Base-by-base conservation (phyloP, 2,329 filamentous ascomycete genomes). In the Fusarium pseudocircinatum region DNA sequence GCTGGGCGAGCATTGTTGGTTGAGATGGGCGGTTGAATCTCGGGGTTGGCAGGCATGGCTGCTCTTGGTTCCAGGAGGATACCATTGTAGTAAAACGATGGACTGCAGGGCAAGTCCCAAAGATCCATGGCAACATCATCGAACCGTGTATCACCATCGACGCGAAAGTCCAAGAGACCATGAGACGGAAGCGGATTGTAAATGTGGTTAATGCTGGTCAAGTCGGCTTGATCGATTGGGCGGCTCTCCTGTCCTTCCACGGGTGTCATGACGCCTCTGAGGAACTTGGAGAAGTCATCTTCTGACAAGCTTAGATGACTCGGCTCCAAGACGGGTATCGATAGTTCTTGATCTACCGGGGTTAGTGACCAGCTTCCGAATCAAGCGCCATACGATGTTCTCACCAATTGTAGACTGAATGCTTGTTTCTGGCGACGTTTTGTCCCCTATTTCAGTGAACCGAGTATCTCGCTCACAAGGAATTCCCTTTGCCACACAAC, bases 381-480 rank as follows among this genome's bases (percentile, higher is more conserved):
- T 15, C 8, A 3, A 40, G 11, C 6, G 1, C 2, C 20, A 2
- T 10, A 1, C 6, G 12, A 0, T 2, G 1, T 11, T 20, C 42
- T 59, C n/a, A 60, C 57, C 44, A 40, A 52, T 52, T 4, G 28
- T 24, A 11, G 57, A 52, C 8, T 40, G 57, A 7, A n/a, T n/a
- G 22, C 44, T 60, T 1, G 24, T 36, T 0, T 4, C 37, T 2
- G 57, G n/a, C 1, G 34, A 26, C 10, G 22, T 22, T 18, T 28
- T 59, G 9, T 60, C 57, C 7, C 43, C 44, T 40, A 22, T n/a
- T 13, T 60, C 44, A 3, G 30, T 24, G 13, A 39, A 22, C 2
- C 57, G 57, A 5, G 43, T n/a, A 36, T 60, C 57, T 10, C 57
- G 5, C 44, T 60, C 57, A 4, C 57, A 60, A 7, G 26, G 2